These are phyloP conservation scores for Emmonsia crescens DNA, from an alignment of 2,329 filamentous ascomycete genomes.

Conservation along the genomic window DNA sequence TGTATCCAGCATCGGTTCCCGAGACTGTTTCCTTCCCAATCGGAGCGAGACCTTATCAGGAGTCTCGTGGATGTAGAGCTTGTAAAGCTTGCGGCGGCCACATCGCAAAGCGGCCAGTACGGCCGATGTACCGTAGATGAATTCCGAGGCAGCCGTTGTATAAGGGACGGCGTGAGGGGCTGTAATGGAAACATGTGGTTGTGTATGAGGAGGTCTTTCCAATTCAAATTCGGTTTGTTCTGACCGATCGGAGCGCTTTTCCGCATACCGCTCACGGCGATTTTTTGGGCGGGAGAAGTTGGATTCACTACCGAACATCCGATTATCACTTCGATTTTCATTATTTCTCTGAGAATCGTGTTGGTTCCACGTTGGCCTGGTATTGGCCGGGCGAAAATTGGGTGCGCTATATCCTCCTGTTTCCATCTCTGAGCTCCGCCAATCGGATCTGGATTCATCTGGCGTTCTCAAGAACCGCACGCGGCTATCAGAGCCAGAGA, in stretches of 20 bases:
- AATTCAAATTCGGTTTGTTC: not conserved
- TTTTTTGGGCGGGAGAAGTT: not conserved
- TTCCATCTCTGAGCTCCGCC: not conserved
- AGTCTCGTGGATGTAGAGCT: constrained; percentile 62
- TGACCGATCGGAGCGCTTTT: not conserved
- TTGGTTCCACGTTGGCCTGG: not conserved
- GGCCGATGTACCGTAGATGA: constrained; percentile 74
- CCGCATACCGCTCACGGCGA: not conserved
- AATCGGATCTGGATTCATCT: not conserved
- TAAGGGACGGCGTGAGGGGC: constrained; percentile 47
- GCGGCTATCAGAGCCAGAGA: not conserved
- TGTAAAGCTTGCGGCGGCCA: constrained; percentile 63
- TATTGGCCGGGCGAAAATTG: too few species aligned
- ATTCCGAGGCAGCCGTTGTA: constrained; percentile 80
- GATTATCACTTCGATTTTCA: not conserved
- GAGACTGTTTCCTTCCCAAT: constrained; percentile 19
- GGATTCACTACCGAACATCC: not conserved
- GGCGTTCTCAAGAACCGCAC: not conserved
- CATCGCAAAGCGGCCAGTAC: constrained; percentile 68
- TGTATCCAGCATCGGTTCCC: constrained; percentile 10
- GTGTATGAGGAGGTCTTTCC: not conserved
- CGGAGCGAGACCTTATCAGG: constrained; percentile 39
- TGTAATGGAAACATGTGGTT: constrained; percentile 19
- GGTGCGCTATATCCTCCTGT: not conserved
- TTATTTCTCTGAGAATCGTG: not conserved